Evolutionary conservation across 1,284 basidiomycete species (phyloP).

Genomic region (Malassezia dermatis): DNA sequence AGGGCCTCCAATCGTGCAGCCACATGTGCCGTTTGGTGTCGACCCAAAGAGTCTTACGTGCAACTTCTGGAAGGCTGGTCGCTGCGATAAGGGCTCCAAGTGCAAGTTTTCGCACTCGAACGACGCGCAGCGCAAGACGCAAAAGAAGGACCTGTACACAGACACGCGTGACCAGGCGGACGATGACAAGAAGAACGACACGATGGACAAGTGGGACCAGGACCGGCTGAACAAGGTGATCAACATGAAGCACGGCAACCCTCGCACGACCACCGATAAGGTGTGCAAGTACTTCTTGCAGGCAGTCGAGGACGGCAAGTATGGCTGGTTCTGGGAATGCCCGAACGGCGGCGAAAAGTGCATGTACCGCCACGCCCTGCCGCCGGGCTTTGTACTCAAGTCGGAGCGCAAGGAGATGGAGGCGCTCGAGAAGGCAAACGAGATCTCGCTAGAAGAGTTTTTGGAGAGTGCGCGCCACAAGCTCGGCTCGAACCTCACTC

Average conservation of each 20-base stretch:
- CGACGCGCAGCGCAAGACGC: conserved; percentile 77
- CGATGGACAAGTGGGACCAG: conserved; percentile 97
- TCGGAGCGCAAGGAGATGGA: conserved; percentile 59
- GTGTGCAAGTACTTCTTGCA: conserved; percentile 96
- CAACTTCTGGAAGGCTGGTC: conserved; percentile 31
- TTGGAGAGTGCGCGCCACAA: conserved; percentile 92
- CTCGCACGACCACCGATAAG: conserved; percentile 78
- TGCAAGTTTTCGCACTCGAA: conserved; percentile 82
- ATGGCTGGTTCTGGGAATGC: conserved; percentile 72
- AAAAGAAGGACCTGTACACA: conserved; percentile 92
- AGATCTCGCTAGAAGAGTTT: conserved; percentile 91
- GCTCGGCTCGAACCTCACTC: conserved; percentile 60
- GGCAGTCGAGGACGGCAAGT: conserved; percentile 87
- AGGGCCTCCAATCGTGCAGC: conserved; percentile 48
- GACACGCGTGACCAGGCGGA: conserved; percentile 60
- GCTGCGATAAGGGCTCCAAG: conserved; percentile 52
- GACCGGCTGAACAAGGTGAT: conserved; percentile 81
- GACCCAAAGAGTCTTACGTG: conserved; percentile 43
- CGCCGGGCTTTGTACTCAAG: conserved; percentile 74
- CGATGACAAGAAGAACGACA: conserved; percentile 60
- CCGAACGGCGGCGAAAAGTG: conserved; percentile 59
- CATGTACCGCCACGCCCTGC: conserved; percentile 88
- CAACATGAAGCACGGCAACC: conserved; percentile 77
- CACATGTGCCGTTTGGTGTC: conserved; percentile 84
- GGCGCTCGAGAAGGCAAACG: conserved; percentile 66